Base-by-base conservation (phyloP, 2,329 filamentous ascomycete genomes). In the Sporothrix inflata region DNA sequence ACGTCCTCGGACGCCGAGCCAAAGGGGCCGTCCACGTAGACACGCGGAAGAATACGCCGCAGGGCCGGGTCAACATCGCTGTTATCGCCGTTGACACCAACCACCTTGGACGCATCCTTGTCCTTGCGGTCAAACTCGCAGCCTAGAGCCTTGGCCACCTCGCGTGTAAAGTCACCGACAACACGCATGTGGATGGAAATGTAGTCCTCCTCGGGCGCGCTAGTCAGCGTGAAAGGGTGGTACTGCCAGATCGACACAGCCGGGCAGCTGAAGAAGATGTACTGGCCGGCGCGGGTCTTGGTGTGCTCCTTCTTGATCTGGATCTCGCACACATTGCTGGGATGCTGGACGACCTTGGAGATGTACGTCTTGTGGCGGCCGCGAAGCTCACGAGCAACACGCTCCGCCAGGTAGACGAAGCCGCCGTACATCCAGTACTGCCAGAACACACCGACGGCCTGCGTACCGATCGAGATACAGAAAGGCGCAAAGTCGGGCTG, bases 251-350 rank as follows among this genome's bases (percentile, higher is more conserved):
- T 85, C 0, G 92, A 95, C 19, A 96, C 90, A 75, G 93, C 92
- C 0, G 93, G 93, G 79, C 93, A 96, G 84, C 92, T 95, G 77
- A 96, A 86, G 84, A 95, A 95, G 77, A 97, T 95, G 83, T 96
- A 96, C 86, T 94, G 92, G 68, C 93, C 93, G 24, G 93, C 92
- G 69, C 88, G 87, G 3, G 92, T 94, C 85, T 91, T 94, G 60
- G 92, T 94, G 82, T 94, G 85, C 79, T 94, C 92, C 82, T 96
- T 96, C 86, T 95, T 94, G 84, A 97, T 94, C 83, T 96, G 93
- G 74, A 97, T 94, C 82, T 97, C 93, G 80, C 92, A 92, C 21
- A 97, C 93, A 78, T 94, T 94, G 84, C 92, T 94, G 8, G 93
- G 93, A 80, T 97, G 93, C 83, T 96, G 93, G 75, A 97, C 91